Base-by-base conservation (phyloP, 345 rosid species). In the Eucalyptus leucophloia region DNA sequence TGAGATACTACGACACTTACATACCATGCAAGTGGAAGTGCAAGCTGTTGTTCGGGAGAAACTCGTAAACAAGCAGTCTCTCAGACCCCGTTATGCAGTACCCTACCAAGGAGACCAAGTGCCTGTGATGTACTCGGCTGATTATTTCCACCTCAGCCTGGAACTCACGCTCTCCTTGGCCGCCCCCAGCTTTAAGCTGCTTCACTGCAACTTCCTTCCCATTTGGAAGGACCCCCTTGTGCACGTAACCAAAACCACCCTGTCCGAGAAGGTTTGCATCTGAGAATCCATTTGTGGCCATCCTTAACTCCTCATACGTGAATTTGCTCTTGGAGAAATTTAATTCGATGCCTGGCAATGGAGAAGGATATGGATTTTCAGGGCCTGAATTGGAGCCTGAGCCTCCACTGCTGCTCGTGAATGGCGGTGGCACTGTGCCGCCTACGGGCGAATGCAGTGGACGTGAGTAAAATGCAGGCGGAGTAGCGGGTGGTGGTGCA, bases 171-270 rank as follows among this genome's bases (percentile, higher is more conserved):
- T 95, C 95, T 87, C 95, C 95, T 67, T 95, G 97, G 51, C 95
- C 96, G 56, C 96, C 94, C 67, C 96, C 96, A 62, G 92, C 92
- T 90, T 94, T 96, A 87, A 96, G 93, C 89, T 91, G 95, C 92
- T 96, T 96, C 77, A 96, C 89, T 2, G 97, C 98, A 7, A 96
- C 95, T 87, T 91, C 96, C 90, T 94, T 93, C 42, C 96, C 96
- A 89, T 93, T 92, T 24, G 96, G 94, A 69, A 96, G 94, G 49
- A 94, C 92, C 88, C 98, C 98, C 86, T 87, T 96, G 90, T 95
- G 95, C 90, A 95, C 98, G n/a, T 91, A 93, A 24, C 97, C 96
- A 26, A 94, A 95, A 72, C 98, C 97, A 3, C 98, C 98, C 92
- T 94, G 94, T 30, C 98, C 96, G 4, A 96, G 92, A 72, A 94